Conservation (phyloP, 306 rosid genomes). For the Trifolium pratense region DNA sequence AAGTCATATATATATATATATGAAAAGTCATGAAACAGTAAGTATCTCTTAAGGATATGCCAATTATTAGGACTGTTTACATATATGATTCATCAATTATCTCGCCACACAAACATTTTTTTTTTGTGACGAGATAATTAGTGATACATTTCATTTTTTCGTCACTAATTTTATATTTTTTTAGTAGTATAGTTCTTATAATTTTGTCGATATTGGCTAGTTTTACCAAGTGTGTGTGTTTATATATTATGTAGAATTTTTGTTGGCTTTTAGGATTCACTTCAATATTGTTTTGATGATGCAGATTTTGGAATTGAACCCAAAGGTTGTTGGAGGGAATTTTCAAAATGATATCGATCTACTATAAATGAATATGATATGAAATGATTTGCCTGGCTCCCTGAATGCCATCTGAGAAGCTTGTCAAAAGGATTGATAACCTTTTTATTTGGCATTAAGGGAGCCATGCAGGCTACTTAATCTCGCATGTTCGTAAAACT, state of each 20-base stretch:
- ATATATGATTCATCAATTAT: not conserved
- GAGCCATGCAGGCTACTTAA: conserved; percentile 65
- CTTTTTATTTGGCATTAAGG: conserved; percentile 73
- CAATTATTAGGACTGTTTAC: too few relatives aligned
- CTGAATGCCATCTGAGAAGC: conserved; percentile 82
- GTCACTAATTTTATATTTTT: too few relatives aligned
- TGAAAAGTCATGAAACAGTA: conserved; percentile 14
- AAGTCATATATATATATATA: not conserved
- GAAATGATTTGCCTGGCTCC: conserved; percentile 68
- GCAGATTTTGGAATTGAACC: conserved; percentile 27
- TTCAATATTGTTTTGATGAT: conserved; percentile 11
- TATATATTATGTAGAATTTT: not conserved
- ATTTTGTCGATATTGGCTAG: too few relatives aligned
- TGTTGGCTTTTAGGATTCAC: not conserved
- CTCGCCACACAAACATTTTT: not conserved
- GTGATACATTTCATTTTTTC: too few relatives aligned
- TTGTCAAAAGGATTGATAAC: conserved; percentile 48
- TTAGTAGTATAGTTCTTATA: too few relatives aligned
- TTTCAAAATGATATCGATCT: not conserved
- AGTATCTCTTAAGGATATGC: not conserved
- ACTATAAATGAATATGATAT: not conserved
- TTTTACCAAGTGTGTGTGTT: too few relatives aligned
- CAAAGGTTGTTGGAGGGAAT: not conserved
- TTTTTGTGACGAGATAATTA: too few relatives aligned
- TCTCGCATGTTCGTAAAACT: not conserved